These are phyloP conservation scores for Tritrichomonas musculus DNA, from an alignment of 208 protist genomes.

Conservation along the genomic window DNA sequence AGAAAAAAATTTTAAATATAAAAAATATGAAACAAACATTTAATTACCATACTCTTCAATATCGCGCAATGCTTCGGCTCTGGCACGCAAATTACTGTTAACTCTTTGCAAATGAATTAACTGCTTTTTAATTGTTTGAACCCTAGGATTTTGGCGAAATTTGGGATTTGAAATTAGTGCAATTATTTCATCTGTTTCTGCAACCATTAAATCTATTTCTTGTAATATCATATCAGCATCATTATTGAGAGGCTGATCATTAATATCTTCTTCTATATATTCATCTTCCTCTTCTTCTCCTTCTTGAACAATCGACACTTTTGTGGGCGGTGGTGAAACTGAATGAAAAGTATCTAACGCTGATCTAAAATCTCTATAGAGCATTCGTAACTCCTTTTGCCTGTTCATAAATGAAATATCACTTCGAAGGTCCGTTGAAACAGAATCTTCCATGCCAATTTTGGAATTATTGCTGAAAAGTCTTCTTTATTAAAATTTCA, in stretches of 20 bases:
- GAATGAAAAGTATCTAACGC: not conserved
- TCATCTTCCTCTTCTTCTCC: not conserved
- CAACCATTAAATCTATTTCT: not conserved
- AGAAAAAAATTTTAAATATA: no score
- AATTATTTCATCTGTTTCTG: not conserved
- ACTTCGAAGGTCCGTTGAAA: not conserved
- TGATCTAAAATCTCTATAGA: not conserved
- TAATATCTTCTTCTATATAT: not conserved
- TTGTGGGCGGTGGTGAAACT: not conserved
- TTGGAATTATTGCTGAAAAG: no score
- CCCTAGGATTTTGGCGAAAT: not conserved
- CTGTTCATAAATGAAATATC: constrained; percentile 29
- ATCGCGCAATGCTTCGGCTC: not conserved
- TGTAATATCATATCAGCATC: constrained; percentile 24
- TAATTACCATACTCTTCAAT: not conserved
- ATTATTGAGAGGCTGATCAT: not conserved
- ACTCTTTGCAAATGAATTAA: not conserved
- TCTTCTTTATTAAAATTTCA: no score
- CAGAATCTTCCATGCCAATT: no score
- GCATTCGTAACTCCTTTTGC: not conserved
- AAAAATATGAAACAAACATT: no score
- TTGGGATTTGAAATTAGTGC: not conserved
- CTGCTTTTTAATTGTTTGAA: not conserved
- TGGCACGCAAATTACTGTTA: not conserved
- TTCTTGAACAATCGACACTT: not conserved